Percentiles rank a stretch among this genome's conserved stretches.
These are phyloP conservation scores for Epichloe elymi DNA, from an alignment of 2,329 filamentous ascomycete genomes.

Conservation along the genomic window DNA sequence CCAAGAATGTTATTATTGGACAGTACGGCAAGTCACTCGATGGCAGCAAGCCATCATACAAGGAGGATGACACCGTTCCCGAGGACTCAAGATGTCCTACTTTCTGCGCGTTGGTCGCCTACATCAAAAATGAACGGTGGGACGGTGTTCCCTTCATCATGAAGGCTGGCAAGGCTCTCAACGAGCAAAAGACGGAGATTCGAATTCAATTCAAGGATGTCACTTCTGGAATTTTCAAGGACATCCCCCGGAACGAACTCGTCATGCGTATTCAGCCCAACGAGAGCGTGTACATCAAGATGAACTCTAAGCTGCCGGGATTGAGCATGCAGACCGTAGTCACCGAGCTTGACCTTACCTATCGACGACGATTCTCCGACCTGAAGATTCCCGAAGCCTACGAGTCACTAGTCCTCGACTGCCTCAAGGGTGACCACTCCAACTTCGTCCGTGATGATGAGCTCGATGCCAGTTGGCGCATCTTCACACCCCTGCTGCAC, in stretches of 20 bases:
- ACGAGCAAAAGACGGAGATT: slow-evolving; percentile 99
- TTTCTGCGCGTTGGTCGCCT: slow-evolving; percentile 92
- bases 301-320: slow-evolving; percentile 98
- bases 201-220: slow-evolving; percentile 99
- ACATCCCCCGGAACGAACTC: slow-evolving; percentile 97
- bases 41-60: slow-evolving; percentile 92
- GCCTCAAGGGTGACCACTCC: slow-evolving; percentile 96
- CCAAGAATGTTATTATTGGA: slow-evolving; percentile 99
- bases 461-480: slow-evolving; percentile 94
- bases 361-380: slow-evolving; percentile 95
- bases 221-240: slow-evolving; percentile 98
- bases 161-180: slow-evolving; percentile 96
- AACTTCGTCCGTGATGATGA: slow-evolving; percentile 98
- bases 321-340: slow-evolving; percentile 99
- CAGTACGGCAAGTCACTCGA: slow-evolving; percentile 96
- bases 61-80: slow-evolving; percentile 96
- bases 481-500: slow-evolving; percentile 93
- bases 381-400: slow-evolving; percentile 99
- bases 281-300: slow-evolving; percentile 99
- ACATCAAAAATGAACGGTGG: slow-evolving; percentile 99
- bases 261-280: slow-evolving; percentile 99
- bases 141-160: slow-evolving; percentile 98
- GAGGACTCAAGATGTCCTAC: slow-evolving; percentile 96
- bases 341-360: slow-evolving; percentile 95
- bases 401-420: slow-evolving; percentile 93